Evolutionary conservation across 2,329 filamentous ascomycete genomes (phyloP), one percentile per base, ranked within the genome.

Genomic region (Pestalotiopsis sp.): DNA sequence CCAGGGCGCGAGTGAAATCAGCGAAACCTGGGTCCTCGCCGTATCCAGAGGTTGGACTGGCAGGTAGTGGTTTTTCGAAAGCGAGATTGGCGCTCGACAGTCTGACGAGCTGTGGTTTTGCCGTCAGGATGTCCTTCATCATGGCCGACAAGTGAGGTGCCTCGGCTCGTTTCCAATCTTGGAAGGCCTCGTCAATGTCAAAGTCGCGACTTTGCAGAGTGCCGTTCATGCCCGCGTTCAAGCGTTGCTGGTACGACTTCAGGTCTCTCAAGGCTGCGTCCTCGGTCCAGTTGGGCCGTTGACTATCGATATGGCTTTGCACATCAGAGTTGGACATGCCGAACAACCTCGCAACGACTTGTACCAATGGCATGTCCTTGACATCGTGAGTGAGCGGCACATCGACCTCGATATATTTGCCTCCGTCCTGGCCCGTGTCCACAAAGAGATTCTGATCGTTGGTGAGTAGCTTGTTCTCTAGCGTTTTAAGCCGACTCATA

Each of bases 341-440:
- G 80, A 98, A 99, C 71, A 98, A 93, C 74, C 88, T 91, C 65
- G 92, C 93, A 31, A 99, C 95, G 45, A 92, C 89, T 78, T 96
- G 92, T 36, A 97, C 96, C 81, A 98, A 88, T 49, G 91, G 91
- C 96, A 99, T 99, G 78, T 99, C 96, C 81, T 96, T 97, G 77
- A 98, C 92, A 80, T 98, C 93, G 80, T 97, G 93, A 76, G 90
- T 96, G 69, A 97, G 84, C 12, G 95, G 94, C 2, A 94, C 89
- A 68, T 93, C 87, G 25, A 95, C 92, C 79, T 98, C 95, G 71
- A 96, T 87, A 9, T 91, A 92, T 62, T 88, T 89, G 45, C 90
- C 84, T 61, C 86, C 85, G 67, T 87, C 85, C 75, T 89, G 87
- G 62, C 85, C 85, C 63, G 87, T 85, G 73, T 87, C 86, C 20